A percentile compares a stretch with the other conserved stretches of the same genome.
These are phyloP conservation scores for Wickerhamomyces ciferrii DNA, from an alignment of 805 yeast genomes.

Conservation along the genomic window DNA sequence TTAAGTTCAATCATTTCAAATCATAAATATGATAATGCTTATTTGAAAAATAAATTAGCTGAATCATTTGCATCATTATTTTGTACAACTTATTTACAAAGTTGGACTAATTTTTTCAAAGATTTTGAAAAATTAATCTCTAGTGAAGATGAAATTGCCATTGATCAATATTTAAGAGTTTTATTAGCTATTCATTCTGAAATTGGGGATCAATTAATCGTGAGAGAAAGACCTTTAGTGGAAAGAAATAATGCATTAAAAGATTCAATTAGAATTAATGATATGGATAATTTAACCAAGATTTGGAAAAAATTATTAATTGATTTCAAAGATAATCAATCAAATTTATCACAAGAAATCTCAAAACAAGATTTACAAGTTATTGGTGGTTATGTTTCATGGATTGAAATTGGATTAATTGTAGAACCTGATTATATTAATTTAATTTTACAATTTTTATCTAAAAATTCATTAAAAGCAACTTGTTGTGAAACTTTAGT, in stretches of 20 bases:
- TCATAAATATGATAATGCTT: slow-evolving; percentile 29
- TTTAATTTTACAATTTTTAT: slow-evolving; percentile 60
- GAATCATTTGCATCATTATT: slow-evolving; percentile 50
- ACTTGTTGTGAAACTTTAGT: slow-evolving; percentile 37
- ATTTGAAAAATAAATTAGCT: slow-evolving; percentile 51
- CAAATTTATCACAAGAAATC: slow-evolving; percentile 35
- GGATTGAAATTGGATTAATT: slow-evolving; percentile 26
- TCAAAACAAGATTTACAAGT: slow-evolving; percentile 54
- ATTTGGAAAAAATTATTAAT: slow-evolving; percentile 63
- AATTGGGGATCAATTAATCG: slow-evolving; percentile 86
- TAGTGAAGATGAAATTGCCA: slow-evolving; percentile 23
- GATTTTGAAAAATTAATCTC: slow-evolving; percentile 37
- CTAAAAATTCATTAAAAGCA: slow-evolving; percentile 11
- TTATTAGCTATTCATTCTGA: slow-evolving; percentile 77
- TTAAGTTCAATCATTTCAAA: slow-evolving; percentile 13
- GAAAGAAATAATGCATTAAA: slow-evolving; percentile 70
- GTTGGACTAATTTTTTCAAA: slow-evolving; percentile 46
- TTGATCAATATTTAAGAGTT: slow-evolving; percentile 72
- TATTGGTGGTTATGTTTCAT: slow-evolving; percentile 82
- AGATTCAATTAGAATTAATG: slow-evolving; percentile 75
- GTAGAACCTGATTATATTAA: slow-evolving; percentile 20
- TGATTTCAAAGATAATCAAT: slow-evolving; percentile 25
- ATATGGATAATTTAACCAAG: slow-evolving; percentile 57
- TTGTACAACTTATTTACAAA: slow-evolving; percentile 37
- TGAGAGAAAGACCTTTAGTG: slow-evolving; percentile 56